Conservation (phyloP, 306 rosid species). For the Castanea sativa region DNA sequence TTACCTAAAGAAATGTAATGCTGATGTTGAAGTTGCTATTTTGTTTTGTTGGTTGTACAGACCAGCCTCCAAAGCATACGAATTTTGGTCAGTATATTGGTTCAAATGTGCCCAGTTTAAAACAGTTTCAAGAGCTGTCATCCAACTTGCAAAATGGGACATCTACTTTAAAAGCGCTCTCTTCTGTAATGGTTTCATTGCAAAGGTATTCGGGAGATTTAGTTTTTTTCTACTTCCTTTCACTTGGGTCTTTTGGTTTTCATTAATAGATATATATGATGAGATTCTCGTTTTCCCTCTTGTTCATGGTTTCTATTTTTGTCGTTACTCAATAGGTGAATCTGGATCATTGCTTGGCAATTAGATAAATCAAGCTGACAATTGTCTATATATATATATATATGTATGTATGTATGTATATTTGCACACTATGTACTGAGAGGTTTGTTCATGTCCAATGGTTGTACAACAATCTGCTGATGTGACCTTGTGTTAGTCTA, state of each 20-base stretch:
- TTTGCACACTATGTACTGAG: not conserved
- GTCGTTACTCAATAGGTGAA: not conserved
- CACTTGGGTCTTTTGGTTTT: not conserved
- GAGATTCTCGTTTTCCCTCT: not conserved
- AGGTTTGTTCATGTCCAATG: not conserved
- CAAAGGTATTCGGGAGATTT: conserved; percentile 57
- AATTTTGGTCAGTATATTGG: conserved; percentile 64
- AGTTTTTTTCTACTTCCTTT: not conserved
- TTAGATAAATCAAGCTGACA: not conserved
- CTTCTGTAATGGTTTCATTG: conserved; percentile 68
- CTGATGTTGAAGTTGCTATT: conserved; percentile 15
- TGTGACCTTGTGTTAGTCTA: no score
- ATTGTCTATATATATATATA: not conserved
- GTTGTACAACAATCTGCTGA: not conserved
- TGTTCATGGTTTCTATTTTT: not conserved
- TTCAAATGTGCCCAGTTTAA: conserved; percentile 68
- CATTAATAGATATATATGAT: not conserved
- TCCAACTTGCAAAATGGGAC: conserved; percentile 50
- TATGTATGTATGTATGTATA: not conserved
- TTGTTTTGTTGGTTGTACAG: conserved; percentile 53
- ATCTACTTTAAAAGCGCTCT: conserved; percentile 57
- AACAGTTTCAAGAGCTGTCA: conserved; percentile 43
- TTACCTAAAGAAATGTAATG: conserved; percentile 1
- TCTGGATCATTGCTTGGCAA: not conserved
- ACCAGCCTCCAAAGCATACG: conserved; percentile 59